Conservation (phyloP, 1,284 basidiomycete genomes). For the Malassezia furfur region DNA sequence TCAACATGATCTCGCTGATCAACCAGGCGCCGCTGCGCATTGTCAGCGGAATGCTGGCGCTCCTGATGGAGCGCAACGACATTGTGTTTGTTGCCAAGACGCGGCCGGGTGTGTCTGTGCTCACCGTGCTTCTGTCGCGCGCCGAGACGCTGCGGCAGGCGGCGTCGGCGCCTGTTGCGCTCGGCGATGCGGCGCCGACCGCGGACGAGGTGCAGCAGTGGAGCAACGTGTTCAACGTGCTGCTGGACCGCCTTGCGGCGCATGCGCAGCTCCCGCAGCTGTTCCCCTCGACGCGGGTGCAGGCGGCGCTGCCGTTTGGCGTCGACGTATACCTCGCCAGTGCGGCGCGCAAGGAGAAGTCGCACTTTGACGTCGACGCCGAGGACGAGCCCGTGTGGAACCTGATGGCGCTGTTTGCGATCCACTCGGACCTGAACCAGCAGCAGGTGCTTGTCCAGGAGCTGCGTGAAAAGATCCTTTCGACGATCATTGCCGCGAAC, state of each 20-base stretch:
- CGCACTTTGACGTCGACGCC: conserved; percentile 54
- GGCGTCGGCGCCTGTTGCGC: conserved; percentile 5
- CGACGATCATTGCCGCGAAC: conserved; percentile 68
- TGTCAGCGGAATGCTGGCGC: conserved; percentile 73
- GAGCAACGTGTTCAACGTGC: conserved; percentile 61
- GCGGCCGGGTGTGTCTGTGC: conserved; percentile 79
- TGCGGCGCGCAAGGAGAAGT: conserved; percentile 6
- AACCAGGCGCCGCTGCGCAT: conserved; percentile 68
- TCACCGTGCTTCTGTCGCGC: conserved; percentile 82
- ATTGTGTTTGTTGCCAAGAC: conserved; percentile 60
- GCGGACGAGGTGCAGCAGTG: conserved; percentile 76
- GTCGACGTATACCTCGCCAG: conserved; percentile 39
- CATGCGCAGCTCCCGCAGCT: conserved; percentile 56
- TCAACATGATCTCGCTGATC: conserved; percentile 72
- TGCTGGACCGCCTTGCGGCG: conserved; percentile 70
- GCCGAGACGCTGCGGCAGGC: conserved; percentile 77
- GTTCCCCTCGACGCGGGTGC: conserved; percentile 79
- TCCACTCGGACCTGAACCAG: conserved; percentile 77
- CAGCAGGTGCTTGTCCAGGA: conserved; percentile 71
- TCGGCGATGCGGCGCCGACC: conserved; percentile 20
- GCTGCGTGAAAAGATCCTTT: conserved; percentile 81
- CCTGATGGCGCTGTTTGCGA: conserved; percentile 76
- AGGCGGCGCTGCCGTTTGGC: conserved; percentile 54
- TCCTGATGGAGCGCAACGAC: conserved; percentile 73
- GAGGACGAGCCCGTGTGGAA: conserved; percentile 87